These are phyloP conservation scores for Casuarina cunninghamiana DNA, from an alignment of 306 rosid species.

Conservation along the genomic window DNA sequence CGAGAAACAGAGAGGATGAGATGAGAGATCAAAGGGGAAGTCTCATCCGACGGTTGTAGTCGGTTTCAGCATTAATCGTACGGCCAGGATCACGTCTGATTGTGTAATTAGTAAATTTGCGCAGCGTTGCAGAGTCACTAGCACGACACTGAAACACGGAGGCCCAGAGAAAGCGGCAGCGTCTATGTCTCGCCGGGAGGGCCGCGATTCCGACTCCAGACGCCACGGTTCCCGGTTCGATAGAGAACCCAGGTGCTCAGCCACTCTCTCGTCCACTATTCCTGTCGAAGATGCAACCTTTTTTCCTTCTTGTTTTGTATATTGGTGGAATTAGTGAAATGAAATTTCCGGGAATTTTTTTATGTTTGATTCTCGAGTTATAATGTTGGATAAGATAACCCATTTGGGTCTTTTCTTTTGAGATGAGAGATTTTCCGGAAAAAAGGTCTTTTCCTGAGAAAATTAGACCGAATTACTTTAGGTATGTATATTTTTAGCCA, in stretches of 20 bases:
- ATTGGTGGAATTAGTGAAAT: too few relatives aligned
- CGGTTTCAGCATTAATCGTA: not conserved
- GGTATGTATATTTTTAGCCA: too few relatives aligned
- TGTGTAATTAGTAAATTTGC: not conserved
- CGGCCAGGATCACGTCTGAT: not conserved
- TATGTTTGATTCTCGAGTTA: not conserved
- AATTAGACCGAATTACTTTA: too few relatives aligned
- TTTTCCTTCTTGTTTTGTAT: too few relatives aligned
- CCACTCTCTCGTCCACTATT: not conserved
- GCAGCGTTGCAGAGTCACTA: not conserved
- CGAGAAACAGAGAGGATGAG: not conserved
- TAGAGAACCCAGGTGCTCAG: conserved; percentile 66
- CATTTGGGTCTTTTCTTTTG: too few relatives aligned
- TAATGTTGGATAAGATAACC: too few relatives aligned
- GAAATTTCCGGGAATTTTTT: too few relatives aligned
- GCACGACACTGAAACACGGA: not conserved
- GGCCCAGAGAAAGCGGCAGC: not conserved
- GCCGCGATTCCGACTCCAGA: conserved; percentile 61
- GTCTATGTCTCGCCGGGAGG: conserved; percentile 69
- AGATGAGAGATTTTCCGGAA: too few relatives aligned
- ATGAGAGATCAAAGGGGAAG: not conserved
- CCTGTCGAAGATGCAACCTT: too few relatives aligned
- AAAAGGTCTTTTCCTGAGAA: too few relatives aligned
- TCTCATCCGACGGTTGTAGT: not conserved
- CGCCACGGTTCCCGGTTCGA: conserved; percentile 76